Percentiles rank a stretch among this genome's conserved stretches.
phyloP scores from a whole-genome alignment of 2,329 filamentous ascomycete genomes.

The Colletotrichum tamarilloi region DNA sequence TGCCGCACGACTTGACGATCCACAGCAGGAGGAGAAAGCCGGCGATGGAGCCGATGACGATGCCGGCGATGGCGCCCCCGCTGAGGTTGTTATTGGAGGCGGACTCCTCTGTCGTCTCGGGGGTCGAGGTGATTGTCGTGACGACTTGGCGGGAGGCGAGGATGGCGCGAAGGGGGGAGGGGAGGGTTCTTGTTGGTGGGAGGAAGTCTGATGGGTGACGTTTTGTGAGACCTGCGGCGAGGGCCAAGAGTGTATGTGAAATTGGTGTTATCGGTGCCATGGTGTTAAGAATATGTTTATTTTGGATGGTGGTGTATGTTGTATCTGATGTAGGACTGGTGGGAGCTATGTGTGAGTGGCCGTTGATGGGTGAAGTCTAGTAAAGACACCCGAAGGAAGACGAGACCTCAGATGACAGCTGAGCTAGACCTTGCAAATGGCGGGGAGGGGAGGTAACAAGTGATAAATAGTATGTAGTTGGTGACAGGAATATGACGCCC shows the following conservation, averaged over 20 bases:
- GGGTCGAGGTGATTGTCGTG: conserved; percentile 43
- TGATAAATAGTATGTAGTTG: conserved; percentile 9
- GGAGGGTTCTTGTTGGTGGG: conserved; percentile 18
- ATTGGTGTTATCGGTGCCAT: conserved; percentile 26
- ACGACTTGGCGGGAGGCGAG: conserved; percentile 39
- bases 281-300: background rate
- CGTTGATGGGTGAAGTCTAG: background rate
- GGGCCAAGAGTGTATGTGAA: background rate
- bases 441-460: background rate
- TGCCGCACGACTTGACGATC: conserved; percentile 56
- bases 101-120: conserved; percentile 36
- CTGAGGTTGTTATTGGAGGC: conserved; percentile 45
- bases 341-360: background rate
- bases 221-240: conserved; percentile 4
- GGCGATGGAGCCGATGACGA: conserved; percentile 60
- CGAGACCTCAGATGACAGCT: background rate
- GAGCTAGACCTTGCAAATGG: too few species aligned
- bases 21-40: conserved; percentile 59
- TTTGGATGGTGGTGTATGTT: background rate
- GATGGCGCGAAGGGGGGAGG: conserved; percentile 4
- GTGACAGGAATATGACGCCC: conserved; percentile 21
- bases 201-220: background rate
- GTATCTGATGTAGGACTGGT: too few species aligned
- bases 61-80: conserved; percentile 63
- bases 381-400: background rate